Evolutionary conservation across 148 eudicot genomes (phyloP).

Genomic region (Amaranthus hypochondriacus): DNA sequence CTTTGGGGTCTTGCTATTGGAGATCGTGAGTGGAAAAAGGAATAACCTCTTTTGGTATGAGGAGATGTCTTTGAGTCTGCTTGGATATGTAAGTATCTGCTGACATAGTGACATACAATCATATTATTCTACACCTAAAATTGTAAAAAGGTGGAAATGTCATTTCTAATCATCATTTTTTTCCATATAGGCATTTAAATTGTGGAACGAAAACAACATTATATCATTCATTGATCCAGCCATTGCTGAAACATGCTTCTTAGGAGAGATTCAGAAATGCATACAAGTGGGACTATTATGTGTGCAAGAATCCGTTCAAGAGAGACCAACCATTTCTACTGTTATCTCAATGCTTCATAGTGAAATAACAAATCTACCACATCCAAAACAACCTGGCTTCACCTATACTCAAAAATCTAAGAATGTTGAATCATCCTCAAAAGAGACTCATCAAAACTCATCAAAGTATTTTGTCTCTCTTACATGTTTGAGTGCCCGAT

Average conservation of each 20-base stretch:
- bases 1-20: conserved; percentile 44
- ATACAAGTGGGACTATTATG: conserved; percentile 49
- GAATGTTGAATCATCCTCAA: background rate
- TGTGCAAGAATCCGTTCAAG: conserved; percentile 44
- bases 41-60: conserved; percentile 24
- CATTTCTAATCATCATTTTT: too few relatives aligned
- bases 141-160: background rate
- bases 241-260: conserved; percentile 12
- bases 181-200: conserved; percentile 48
- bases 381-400: conserved; percentile 15
- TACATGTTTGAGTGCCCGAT: conserved; percentile 13
- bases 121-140: background rate
- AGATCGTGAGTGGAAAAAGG: conserved; percentile 39
- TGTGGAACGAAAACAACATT: conserved; percentile 42
- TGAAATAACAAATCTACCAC: conserved; percentile 10
- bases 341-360: conserved; percentile 18
- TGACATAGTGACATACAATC: too few relatives aligned
- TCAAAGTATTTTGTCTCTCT: background rate
- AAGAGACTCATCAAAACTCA: conserved; percentile 8
- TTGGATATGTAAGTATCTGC: conserved; percentile 38
- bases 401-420: background rate
- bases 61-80: conserved; percentile 28
- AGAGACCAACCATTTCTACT: conserved; percentile 42
- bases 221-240: conserved; percentile 30
- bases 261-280: conserved; percentile 30